A percentile compares a stretch with the other conserved stretches of the same genome.
Conservation (phyloP, 2,329 filamentous ascomycete genomes). For the Xylaria digitata region DNA sequence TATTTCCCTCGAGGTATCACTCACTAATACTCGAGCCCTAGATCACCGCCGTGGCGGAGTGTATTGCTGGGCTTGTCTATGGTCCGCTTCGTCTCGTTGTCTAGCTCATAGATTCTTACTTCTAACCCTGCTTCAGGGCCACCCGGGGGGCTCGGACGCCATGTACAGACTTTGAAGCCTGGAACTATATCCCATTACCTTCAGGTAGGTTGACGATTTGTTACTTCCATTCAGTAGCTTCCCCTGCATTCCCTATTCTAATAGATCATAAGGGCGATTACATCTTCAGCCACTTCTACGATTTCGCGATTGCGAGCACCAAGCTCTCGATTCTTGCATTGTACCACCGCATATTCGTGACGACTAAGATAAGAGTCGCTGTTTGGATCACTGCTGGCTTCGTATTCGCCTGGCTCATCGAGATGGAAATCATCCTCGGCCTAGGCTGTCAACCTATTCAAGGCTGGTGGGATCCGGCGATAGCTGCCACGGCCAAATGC, state of each 20-base stretch:
- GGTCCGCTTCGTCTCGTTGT: constrained; percentile 32
- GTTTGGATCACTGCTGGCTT: constrained; percentile 35
- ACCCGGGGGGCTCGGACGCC: constrained; percentile 44
- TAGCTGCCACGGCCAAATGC: constrained; percentile 35
- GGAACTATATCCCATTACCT: constrained; percentile 39
- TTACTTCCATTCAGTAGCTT: not conserved
- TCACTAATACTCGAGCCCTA: constrained; percentile 22
- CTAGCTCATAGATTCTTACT: not conserved
- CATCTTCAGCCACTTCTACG: constrained; percentile 48
- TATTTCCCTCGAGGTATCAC: not conserved
- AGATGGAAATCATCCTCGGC: constrained; percentile 44
- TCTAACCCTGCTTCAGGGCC: constrained; percentile 39
- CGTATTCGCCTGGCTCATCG: constrained; percentile 43
- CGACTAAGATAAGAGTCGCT: constrained; percentile 33
- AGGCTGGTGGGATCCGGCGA: constrained; percentile 43
- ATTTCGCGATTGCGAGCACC: constrained; percentile 45
- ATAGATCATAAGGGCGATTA: constrained; percentile 45
- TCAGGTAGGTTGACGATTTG: constrained; percentile 33
- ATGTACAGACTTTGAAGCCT: constrained; percentile 40
- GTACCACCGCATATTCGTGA: constrained; percentile 46
- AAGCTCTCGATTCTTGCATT: constrained; percentile 47
- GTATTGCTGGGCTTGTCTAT: constrained; percentile 42
- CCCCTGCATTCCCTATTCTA: constrained; percentile 3
- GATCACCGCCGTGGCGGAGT: constrained; percentile 41
- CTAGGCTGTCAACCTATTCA: constrained; percentile 45